These are phyloP conservation scores for Strobilomyces confusus DNA, from an alignment of 768 basidiomycete species.

Conservation along the genomic window DNA sequence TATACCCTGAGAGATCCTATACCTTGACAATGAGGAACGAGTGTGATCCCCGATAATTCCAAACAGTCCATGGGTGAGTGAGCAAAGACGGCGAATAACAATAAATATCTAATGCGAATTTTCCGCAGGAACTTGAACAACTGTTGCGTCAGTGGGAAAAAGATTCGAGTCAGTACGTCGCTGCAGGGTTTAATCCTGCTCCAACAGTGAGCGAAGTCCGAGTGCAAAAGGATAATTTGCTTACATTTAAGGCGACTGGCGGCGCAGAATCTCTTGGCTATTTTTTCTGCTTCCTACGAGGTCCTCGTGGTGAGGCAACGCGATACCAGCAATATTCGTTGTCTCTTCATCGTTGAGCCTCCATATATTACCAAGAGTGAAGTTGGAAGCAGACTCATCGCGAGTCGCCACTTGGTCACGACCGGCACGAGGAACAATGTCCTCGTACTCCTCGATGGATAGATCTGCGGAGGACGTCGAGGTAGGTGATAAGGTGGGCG, in stretches of 20 bases:
- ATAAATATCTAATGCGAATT: constrained; percentile 27
- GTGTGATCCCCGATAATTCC: constrained; percentile 26
- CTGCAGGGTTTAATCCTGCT: not conserved
- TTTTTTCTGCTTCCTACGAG: constrained; percentile 38
- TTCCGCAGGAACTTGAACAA: constrained; percentile 19
- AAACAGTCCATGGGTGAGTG: constrained; percentile 30
- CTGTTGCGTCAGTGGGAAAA: constrained; percentile 4
- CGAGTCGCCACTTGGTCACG: constrained; percentile 25
- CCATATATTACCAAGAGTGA: constrained; percentile 59
- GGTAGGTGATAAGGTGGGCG: constrained; percentile 61
- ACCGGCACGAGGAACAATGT: constrained; percentile 26
- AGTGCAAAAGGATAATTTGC: not conserved
- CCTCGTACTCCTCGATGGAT: constrained; percentile 55
- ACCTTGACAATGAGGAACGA: constrained; percentile 23
- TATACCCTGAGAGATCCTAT: constrained; percentile 32
- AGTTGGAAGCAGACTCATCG: constrained; percentile 27
- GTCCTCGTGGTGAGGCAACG: constrained; percentile 41
- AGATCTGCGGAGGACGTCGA: constrained; percentile 65
- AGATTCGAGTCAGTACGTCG: not conserved
- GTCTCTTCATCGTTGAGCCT: constrained; percentile 68
- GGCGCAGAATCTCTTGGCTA: constrained; percentile 36
- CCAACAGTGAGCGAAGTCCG: not conserved
- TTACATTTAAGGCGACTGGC: constrained; percentile 25
- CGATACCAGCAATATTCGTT: constrained; percentile 48
- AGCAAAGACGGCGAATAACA: constrained; percentile 28